Conservation (phyloP, 345 rosid species). For the Citrus maxima region DNA sequence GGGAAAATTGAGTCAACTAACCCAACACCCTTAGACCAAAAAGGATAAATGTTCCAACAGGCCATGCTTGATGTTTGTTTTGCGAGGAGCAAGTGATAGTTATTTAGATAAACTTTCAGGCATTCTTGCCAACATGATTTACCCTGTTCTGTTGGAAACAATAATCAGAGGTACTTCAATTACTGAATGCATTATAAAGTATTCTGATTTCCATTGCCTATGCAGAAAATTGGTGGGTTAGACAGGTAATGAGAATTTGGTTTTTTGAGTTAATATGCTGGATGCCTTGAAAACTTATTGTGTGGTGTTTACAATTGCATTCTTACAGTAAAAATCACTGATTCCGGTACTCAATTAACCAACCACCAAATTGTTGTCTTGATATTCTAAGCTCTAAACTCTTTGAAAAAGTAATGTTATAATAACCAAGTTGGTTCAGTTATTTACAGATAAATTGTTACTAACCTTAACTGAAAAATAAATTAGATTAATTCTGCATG, state of each 20-base stretch:
- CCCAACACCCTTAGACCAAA: too few species aligned
- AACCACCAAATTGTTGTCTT: neutral
- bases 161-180: conserved; percentile 69
- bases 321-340: neutral
- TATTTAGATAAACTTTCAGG: conserved; percentile 45
- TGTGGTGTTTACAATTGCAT: neutral
- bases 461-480: too few species aligned
- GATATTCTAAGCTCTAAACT: neutral
- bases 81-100: conserved; percentile 31
- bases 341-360: neutral
- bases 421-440: too few species aligned
- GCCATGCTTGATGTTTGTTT: conserved; percentile 76
- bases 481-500: too few species aligned
- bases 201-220: neutral
- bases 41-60: conserved; percentile 30
- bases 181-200: neutral
- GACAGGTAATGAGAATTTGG: neutral
- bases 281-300: neutral
- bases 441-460: too few species aligned
- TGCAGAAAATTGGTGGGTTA: conserved; percentile 3
- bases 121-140: conserved; percentile 58
- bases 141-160: conserved; percentile 71
- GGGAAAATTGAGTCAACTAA: too few species aligned
- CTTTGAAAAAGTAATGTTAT: neutral
- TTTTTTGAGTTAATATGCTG: neutral